Base-by-base conservation (phyloP, 306 rosid genomes). In the Prunus padus region DNA sequence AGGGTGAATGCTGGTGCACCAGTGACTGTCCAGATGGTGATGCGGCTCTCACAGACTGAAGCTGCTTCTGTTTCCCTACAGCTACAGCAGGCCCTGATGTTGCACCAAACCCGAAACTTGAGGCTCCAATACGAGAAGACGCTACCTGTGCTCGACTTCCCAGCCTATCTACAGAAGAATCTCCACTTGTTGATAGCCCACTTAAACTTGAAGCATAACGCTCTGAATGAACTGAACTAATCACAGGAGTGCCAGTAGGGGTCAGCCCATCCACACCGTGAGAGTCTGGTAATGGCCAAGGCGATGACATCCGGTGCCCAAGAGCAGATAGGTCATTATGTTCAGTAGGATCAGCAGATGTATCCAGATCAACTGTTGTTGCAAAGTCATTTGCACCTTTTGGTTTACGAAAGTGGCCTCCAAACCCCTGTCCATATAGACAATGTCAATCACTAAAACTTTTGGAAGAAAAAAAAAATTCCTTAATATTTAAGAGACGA, bases 221-320 rank as follows among this genome's bases (percentile, higher is more conserved):
- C 54, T 84, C 89, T 6, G 79, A 79, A 26, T 77, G 83, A 76
- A 66, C 85, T 11, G 84, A 75, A 74, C 69, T 80, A 30, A 60
- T 69, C 51, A 45, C 52, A 66, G 86, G 69, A 57, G 71, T 25
- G 47, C 80, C 78, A 8, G 84, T 51, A 78, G 45, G 56, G 77
- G 87, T 65, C 77, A 72, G 71, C 65, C 77, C 82, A 73, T 82
- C 90, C 71, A 76, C 62, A 52, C 86, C 67, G 4, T 76, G 82
- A 6, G 84, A 80, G 61, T 88, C 88, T 83, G 83, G 89, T 62
- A 86, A 61, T 71, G 84, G 72, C 96, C 96, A 89, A 61, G 89
- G 86, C 67, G 81, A 77, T 65, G 89, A 77, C 33, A 83, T 46
- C 69, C 68, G 86, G 33, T 15, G 80, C 62, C 74, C 80, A 69